Conservation (phyloP, 2,329 filamentous ascomycete species). For the Lithohypha guttulata region DNA sequence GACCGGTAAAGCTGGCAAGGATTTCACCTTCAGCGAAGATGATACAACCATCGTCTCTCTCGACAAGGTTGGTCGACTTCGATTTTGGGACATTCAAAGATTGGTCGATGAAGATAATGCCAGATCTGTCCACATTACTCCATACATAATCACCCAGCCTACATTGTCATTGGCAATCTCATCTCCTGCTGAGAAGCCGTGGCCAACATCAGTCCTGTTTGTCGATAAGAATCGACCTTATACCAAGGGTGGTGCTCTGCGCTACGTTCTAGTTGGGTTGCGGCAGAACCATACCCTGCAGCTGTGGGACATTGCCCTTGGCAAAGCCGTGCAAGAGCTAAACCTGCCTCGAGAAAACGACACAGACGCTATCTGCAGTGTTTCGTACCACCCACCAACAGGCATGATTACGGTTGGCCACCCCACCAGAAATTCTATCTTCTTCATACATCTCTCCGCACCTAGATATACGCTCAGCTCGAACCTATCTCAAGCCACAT, state of each 20-base stretch:
- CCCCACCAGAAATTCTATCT: slow-evolving; percentile 92
- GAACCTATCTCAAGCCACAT: slow-evolving; percentile 71
- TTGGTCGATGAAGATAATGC: slow-evolving; percentile 47
- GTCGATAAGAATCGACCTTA: slow-evolving; percentile 94
- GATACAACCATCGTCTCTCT: slow-evolving; percentile 89
- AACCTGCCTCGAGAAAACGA: slow-evolving; percentile 93
- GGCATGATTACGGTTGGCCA: slow-evolving; percentile 93
- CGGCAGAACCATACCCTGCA: slow-evolving; percentile 98
- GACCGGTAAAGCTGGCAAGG: slow-evolving; percentile 94
- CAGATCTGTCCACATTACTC: slow-evolving; percentile 33
- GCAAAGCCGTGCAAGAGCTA: slow-evolving; percentile 92
- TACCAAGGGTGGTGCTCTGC: slow-evolving; percentile 74
- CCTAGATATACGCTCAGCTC: slow-evolving; percentile 75
- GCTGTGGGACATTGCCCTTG: slow-evolving; percentile 92
- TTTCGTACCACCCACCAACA: slow-evolving; percentile 83
- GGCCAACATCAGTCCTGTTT: slow-evolving; percentile 91
- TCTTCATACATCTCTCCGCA: slow-evolving; percentile 90
- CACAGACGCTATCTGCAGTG: slow-evolving; percentile 94
- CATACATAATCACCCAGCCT: slow-evolving; percentile 73
- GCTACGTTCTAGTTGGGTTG: slow-evolving; percentile 94
- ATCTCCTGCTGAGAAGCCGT: slow-evolving; percentile 81
- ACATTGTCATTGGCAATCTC: slow-evolving; percentile 79
- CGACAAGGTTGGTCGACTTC: slow-evolving; percentile 90
- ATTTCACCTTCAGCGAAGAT: slow-evolving; percentile 95
- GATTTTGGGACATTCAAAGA: slow-evolving; percentile 94